These are phyloP conservation scores for Climacium dendroides DNA, from an alignment of 225 moss, liverwort and hornwort genomes.

Conservation along the genomic window DNA sequence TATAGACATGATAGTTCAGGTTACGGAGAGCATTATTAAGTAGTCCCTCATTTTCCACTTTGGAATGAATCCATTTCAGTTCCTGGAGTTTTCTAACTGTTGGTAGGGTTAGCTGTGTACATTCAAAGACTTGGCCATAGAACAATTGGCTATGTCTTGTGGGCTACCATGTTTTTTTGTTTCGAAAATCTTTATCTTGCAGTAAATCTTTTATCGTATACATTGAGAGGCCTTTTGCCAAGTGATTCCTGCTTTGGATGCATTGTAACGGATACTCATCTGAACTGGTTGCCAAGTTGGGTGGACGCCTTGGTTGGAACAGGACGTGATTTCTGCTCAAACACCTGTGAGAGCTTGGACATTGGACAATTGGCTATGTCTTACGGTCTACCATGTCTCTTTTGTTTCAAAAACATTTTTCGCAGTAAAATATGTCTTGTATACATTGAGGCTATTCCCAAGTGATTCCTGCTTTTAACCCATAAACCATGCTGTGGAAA, in stretches of 20 bases:
- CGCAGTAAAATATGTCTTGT: not conserved
- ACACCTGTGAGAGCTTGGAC: not conserved
- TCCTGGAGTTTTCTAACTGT: not conserved
- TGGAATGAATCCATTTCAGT: not conserved
- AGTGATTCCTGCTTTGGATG: not conserved
- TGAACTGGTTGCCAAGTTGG: not conserved
- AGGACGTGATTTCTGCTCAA: not conserved
- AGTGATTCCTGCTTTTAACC: not conserved
- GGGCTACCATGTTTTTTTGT: not conserved
- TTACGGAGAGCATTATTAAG: not conserved
- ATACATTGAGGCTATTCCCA: not conserved
- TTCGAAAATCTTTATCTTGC: not conserved
- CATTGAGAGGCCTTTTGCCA: not conserved
- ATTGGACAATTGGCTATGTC: not conserved
- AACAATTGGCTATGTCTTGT: not conserved
- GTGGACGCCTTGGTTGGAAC: not conserved
- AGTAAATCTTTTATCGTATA: not conserved
- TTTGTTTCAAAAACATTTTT: not conserved
- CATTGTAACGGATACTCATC: not conserved
- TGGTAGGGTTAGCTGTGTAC: not conserved
- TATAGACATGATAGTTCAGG: slow-evolving; percentile 3
- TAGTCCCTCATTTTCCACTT: slow-evolving; percentile 3
- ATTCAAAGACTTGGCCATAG: not conserved
- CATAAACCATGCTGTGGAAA: too few species aligned
- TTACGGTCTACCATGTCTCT: not conserved